phyloP scores from a whole-genome alignment of 2,329 filamentous ascomycete species.

The Monilinia laxa region DNA sequence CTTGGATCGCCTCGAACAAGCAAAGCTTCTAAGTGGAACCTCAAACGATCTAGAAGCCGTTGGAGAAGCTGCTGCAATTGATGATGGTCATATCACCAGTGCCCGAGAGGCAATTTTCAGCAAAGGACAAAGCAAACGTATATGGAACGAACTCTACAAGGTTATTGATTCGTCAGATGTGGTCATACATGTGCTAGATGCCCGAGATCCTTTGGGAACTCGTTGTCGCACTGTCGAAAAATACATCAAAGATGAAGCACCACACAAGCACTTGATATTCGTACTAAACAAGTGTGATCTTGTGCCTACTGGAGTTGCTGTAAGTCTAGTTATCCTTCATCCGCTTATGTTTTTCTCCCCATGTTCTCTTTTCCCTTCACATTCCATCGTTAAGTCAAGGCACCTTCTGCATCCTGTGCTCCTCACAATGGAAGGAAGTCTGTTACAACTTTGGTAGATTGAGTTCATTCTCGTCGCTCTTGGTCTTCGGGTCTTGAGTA shows the following conservation, averaged over 20 bases:
- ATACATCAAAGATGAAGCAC: slow-evolving; percentile 87
- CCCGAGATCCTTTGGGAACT: slow-evolving; percentile 84
- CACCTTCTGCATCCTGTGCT: slow-evolving; percentile 63
- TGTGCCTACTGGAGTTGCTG: slow-evolving; percentile 87
- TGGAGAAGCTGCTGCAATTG: slow-evolving; percentile 45
- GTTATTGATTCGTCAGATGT: slow-evolving; percentile 96
- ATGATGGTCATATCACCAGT: slow-evolving; percentile 53
- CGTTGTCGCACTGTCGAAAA: slow-evolving; percentile 89
- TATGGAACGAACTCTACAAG: slow-evolving; percentile 96
- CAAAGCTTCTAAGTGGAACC: slow-evolving; percentile 70
- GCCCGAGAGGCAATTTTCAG: slow-evolving; percentile 85
- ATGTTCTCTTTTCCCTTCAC: slow-evolving; percentile 23
- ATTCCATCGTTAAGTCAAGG: slow-evolving; percentile 81
- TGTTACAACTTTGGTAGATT: slow-evolving; percentile 99
- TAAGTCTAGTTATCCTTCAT: slow-evolving; percentile 59
- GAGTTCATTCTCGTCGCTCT: slow-evolving; percentile 66
- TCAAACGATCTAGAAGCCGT: slow-evolving; percentile 54
- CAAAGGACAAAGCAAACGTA: slow-evolving; percentile 92
- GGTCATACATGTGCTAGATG: slow-evolving; percentile 90
- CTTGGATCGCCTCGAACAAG: slow-evolving; percentile 76
- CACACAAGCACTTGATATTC: slow-evolving; percentile 93
- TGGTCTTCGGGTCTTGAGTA: slow-evolving; percentile 64
- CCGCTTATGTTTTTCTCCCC: background rate
- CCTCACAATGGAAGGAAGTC: slow-evolving; percentile 73
- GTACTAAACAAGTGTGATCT: slow-evolving; percentile 90